Base-by-base conservation (phyloP, 306 rosid genomes). In the Hippophae gyantsensis region DNA sequence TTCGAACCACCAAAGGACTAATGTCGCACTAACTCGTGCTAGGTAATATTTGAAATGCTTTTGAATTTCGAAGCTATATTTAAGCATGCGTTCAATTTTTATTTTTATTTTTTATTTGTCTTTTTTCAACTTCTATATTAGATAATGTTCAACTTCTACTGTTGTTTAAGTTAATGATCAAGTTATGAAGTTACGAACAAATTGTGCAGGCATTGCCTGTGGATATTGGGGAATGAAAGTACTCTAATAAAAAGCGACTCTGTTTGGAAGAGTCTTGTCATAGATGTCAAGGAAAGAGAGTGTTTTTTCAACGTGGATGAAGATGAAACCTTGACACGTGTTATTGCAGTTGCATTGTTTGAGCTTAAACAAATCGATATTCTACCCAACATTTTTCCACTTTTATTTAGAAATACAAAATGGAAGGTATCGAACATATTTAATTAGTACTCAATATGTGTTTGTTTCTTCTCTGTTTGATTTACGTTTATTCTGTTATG, bases 21-120 rank as follows among this genome's bases (percentile, higher is more conserved):
- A 86, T 61, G 86, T 78, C 43, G 86, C 83, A 1, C 65, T 86
- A 8, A 82, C 94, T 1, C 79, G 86, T 1, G 86, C 94, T 1
- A 75, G 84, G 94, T 86, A 74, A 18, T 53, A 44, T 8, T 47
- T 53, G 38, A 49, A 7, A 11, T 23, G 7, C 14, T 49, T 4
- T 3, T 7, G 14, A 12, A 12, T 13, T 32, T 4, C 3, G 0
- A 2, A 32, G 38, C 5, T 32, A 32, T 32, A 32, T 32, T 32
- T 32, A 32, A 32, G 38, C 38, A 32, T 32, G 4, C 5, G 3
- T 32, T 32, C 38, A 2, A 32, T 32, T 32, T 4, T 32, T 1
- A 1, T 27, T 32, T 32, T 32, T 32, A 32, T 32, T 32, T 32
- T 32, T 32, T 2, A 3, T 32, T 4, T 2, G 38, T 32, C 3